These are phyloP conservation scores for Noccaea bulbosa DNA, from an alignment of 345 rosid genomes.

Conservation along the genomic window DNA sequence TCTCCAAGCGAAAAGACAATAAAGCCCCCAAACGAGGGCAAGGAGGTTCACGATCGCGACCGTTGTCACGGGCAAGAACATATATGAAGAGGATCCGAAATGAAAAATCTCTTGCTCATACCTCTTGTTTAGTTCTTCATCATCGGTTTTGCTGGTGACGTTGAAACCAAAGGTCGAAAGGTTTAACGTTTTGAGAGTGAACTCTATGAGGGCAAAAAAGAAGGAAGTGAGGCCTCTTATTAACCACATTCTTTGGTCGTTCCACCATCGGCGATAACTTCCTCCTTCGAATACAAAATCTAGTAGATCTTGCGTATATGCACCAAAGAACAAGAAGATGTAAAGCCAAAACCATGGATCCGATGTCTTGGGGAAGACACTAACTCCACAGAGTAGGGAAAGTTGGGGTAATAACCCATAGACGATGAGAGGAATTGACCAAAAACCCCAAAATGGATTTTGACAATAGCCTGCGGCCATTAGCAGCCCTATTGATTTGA, in stretches of 20 bases:
- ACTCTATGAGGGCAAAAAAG: conserved; percentile 53
- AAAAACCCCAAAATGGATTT: conserved; percentile 54
- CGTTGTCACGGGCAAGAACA: conserved; percentile 53
- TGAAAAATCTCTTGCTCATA: conserved; percentile 63
- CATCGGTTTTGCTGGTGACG: conserved; percentile 64
- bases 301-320: conserved; percentile 55
- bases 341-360: conserved; percentile 67
- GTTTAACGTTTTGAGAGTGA: conserved; percentile 49
- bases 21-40: conserved; percentile 48
- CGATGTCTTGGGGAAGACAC: conserved; percentile 60
- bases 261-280: conserved; percentile 64
- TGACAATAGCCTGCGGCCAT: conserved; percentile 50
- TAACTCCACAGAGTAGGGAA: conserved; percentile 51
- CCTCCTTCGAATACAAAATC: conserved; percentile 52
- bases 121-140: conserved; percentile 59
- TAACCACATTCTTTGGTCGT: conserved; percentile 64
- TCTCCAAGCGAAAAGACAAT: conserved; percentile 10
- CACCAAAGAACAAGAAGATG: conserved; percentile 63
- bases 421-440: conserved; percentile 51
- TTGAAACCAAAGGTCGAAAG: conserved; percentile 54
- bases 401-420: conserved; percentile 75
- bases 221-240: conserved; percentile 55
- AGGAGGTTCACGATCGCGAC: conserved; percentile 57
- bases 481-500: conserved; percentile 47
- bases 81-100: conserved; percentile 59